Base-by-base conservation (phyloP, 2,329 filamentous ascomycete species). In the Aspergillus pseudoterreus region DNA sequence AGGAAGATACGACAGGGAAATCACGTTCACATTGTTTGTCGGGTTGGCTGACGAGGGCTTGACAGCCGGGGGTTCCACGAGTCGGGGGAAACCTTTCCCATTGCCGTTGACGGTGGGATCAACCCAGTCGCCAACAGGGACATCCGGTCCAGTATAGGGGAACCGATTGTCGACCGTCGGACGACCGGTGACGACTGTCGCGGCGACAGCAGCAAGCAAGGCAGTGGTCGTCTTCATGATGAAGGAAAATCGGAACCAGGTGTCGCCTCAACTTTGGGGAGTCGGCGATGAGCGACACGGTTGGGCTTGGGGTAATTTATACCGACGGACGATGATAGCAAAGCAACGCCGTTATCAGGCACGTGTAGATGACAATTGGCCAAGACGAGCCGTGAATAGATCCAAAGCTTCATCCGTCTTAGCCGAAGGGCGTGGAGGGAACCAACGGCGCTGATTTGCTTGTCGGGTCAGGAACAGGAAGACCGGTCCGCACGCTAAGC, bases 11-110 rank as follows among this genome's bases (percentile, higher is more conserved):
- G 77, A 69, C 51, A 78, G 56, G 4, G 73, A 72, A 50, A 80
- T 77, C 35, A 80, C 78, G 55, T 81, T 80, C 62, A 81, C 62
- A 48, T 80, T 81, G 67, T 80, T 81, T 38, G 67, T 75, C 6
- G 77, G 74, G 43, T 75, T 73, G 9, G 56, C 53, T 6, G 61
- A 65, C 22, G 64, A 65, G 4, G 78, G 78, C 55, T 68, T 74
- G 15, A 80, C 77, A 3, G 77, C 78, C 9, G 77, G 78, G 36
- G 74, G 62, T 60, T 80, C 78, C 9, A 78, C 71, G 3, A 80
- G 66, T 43, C 78, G 77, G 17, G 72, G 70, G 55, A 76, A 80
- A 1, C 78, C 78, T 53, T 78, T 78, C 30, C 77, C 78, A 57
- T 79, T 78, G 57, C 78, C 77, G 57, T 78, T 78, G 64, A 77